These are phyloP conservation scores for Avena atlantica DNA, from an alignment of 176 grass and related monocot genomes.

Conservation along the genomic window DNA sequence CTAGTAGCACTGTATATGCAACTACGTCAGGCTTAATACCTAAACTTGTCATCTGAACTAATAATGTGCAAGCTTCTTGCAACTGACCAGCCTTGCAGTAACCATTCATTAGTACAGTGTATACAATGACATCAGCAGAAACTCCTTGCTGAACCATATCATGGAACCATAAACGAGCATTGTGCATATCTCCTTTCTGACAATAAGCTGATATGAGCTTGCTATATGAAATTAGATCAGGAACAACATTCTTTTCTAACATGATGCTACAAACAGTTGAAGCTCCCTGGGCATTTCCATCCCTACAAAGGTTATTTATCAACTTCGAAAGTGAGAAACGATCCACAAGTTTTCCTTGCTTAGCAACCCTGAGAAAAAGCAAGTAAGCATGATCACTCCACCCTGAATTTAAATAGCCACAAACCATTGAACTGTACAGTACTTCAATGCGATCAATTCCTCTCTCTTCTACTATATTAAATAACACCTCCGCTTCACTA, in stretches of 20 bases:
- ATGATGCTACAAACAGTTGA: slow-evolving; percentile 66
- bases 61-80: slow-evolving; percentile 60
- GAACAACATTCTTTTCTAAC: slow-evolving; percentile 63
- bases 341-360: slow-evolving; percentile 71
- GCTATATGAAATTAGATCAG: slow-evolving; percentile 68
- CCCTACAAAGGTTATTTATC: slow-evolving; percentile 65
- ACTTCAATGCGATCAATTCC: slow-evolving; percentile 48
- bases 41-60: slow-evolving; percentile 57
- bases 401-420: slow-evolving; percentile 73
- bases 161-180: slow-evolving; percentile 63
- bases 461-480: slow-evolving; percentile 56
- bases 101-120: slow-evolving; percentile 74
- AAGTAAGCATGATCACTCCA: slow-evolving; percentile 61
- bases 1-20: slow-evolving; percentile 47
- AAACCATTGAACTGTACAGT: slow-evolving; percentile 83
- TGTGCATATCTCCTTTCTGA: slow-evolving; percentile 52
- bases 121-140: slow-evolving; percentile 63
- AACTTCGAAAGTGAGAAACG: slow-evolving; percentile 50
- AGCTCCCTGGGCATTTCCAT: slow-evolving; percentile 57
- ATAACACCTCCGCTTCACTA: slow-evolving; percentile 74
- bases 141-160: slow-evolving; percentile 59
- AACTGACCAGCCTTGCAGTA: slow-evolving; percentile 61
- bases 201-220: slow-evolving; percentile 72
- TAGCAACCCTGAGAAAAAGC: slow-evolving; percentile 64
- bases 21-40: slow-evolving; percentile 75